Evolutionary conservation across 257 asterid genomes (phyloP), one percentile per base, ranked within the genome.

Genomic region (Plantago major): DNA sequence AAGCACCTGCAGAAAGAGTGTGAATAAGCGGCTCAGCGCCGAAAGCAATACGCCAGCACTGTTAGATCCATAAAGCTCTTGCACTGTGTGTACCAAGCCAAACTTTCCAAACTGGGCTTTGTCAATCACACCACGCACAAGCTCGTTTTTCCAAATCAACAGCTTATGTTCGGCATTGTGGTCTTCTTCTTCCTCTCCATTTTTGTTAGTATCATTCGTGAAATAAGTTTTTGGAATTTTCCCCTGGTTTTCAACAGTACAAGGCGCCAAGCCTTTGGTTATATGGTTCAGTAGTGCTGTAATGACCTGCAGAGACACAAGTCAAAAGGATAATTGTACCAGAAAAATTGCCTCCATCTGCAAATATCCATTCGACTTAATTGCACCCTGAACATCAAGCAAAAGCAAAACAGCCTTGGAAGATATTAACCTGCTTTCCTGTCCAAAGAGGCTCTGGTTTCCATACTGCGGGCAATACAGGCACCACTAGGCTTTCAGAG

Each of bases 401-500:
- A 33, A 33, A 33, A 33, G 7, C 10, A 49, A 38, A 55, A 58
- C 9, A 55, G 69, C 67, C 26, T 63, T 28, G 42, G 28, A 54
- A 55, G 61, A 55, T 57, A 1, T 60, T 73, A 60, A 93, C 99
- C 99, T 93, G 99, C 62, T 93, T 93, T 71, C 99, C 99, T 9
- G 99, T 93, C 99, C 99, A 93, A 70, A 89, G 95, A 67, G 95
- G 99, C 74, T 74, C 77, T 49, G 99, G 99, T 75, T 89, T 89
- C 99, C 91, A 89, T 43, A 89, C 70, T 60, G 97, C 65, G 47
- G 99, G 99, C 77, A 87, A 70, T 46, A 87, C 70, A 65, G 90
- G 73, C 67, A 68, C 76, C 75, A 83, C 76, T 63, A 67, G 13
- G 65, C 85, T 78, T 68, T 88, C 98, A 48, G 81, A 82, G 68